Evolutionary conservation across 768 basidiomycete genomes (phyloP), one percentile per base, ranked within the genome.

Genomic region (Calvatia gigantea): DNA sequence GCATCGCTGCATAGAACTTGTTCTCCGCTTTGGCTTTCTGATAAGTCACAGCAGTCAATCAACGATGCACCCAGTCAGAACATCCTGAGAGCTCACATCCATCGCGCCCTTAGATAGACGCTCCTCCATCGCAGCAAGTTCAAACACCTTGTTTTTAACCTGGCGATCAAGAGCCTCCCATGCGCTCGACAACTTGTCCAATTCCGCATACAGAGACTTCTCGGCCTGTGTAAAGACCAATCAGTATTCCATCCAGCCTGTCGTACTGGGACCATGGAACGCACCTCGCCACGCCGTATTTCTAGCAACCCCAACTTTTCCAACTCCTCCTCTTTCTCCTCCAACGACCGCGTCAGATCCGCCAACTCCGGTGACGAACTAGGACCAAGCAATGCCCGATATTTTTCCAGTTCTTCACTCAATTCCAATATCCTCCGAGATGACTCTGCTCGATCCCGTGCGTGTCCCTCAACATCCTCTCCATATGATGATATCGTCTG

Each of bases 21-120:
- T 94, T 96, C 57, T 98, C 95, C 14, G 90, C 85, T 72, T 96
- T 98, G 7, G 93, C 91, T 87, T 91, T 92, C 93, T 98, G 70
- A 50, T 32, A 39, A n/a, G 47, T 11, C 43, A 29, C 15, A 11
- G 11, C 6, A 55, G 38, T 39, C 32, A 56, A 39, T 58, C 15
- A 15, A 54, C 21, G 32, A 12, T 52, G 37, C 11, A 19, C 2
- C 2, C 32, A 21, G 46, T 17, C 25, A 23, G 11, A 51, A 19
- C 14, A n/a, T 39, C 7, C 9, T 28, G 37, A 43, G 2, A 31
- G 74, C 81, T 51, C 49, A 92, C 94, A 69, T 96, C 94, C 21
- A 84, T 76, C 15, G 73, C 72, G 38, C 75, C 70, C 64, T 86
- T 89, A 46, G 74, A 71, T 48, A 95, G 63, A 55, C 81, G 83